Evolutionary conservation across 1,284 basidiomycete genomes (phyloP).

Genomic region (Lentinula novae-zelandiae): DNA sequence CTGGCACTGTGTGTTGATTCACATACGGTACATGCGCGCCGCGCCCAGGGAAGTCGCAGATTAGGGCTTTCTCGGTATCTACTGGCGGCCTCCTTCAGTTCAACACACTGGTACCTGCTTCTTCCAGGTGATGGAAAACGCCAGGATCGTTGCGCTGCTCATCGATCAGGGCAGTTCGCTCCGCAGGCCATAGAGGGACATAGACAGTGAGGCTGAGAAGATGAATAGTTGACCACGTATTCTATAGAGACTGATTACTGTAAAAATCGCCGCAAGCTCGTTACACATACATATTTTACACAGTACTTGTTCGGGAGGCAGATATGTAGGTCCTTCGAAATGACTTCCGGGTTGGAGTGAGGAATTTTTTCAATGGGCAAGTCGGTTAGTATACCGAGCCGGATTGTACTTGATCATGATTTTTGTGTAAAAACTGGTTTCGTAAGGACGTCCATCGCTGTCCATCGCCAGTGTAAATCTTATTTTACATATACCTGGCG

Average conservation of each 20-base stretch:
- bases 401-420: not conserved
- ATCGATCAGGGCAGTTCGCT: not conserved
- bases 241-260: not conserved
- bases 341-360: not conserved
- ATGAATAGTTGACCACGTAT: not conserved
- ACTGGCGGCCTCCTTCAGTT: not conserved
- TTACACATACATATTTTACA: not conserved
- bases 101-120: not conserved
- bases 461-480: not conserved
- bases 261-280: not conserved
- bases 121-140: constrained; percentile 26
- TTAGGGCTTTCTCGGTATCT: not conserved
- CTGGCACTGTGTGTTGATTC: no score
- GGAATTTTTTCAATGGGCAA: not conserved
- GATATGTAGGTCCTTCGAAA: not conserved
- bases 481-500: not conserved
- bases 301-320: not conserved
- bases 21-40: no score
- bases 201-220: not conserved
- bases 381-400: not conserved
- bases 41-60: not conserved
- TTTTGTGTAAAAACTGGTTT: not conserved
- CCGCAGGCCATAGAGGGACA: not conserved
- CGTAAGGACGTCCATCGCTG: not conserved
- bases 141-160: constrained; percentile 14